Evolutionary conservation across 768 basidiomycete species (phyloP).

Genomic region (Naganishia antarctica): DNA sequence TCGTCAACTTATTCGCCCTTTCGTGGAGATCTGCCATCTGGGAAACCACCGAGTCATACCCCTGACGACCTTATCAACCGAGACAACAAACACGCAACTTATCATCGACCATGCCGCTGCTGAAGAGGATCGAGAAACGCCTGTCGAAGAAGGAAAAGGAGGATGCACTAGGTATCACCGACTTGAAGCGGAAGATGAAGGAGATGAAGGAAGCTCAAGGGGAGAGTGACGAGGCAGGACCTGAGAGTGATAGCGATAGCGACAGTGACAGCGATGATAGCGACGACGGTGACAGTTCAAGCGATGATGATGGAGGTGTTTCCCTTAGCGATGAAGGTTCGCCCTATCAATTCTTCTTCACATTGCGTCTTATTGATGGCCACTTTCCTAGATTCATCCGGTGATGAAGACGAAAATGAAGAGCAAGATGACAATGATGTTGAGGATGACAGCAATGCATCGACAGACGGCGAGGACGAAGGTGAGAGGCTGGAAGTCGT

Average conservation of each 20-base stretch:
- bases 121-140: constrained; percentile 18
- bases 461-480: background rate
- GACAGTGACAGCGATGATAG: background rate
- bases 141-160: constrained; percentile 14
- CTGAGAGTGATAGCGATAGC: constrained; percentile 16
- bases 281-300: background rate
- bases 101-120: constrained; percentile 9
- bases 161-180: constrained; percentile 13
- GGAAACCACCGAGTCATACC: no score
- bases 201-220: constrained; percentile 9
- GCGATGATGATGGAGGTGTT: background rate
- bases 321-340: constrained; percentile 17
- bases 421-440: background rate
- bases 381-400: background rate
- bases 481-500: background rate
- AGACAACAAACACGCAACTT: background rate
- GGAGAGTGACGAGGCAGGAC: background rate
- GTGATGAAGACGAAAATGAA: constrained; percentile 7
- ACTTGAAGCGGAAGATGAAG: constrained; percentile 14
- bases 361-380: background rate
- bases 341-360: background rate
- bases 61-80: no score
- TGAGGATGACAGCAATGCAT: background rate
- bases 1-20: no score
- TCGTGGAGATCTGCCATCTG: no score